Conservation (phyloP, 2,329 filamentous ascomycete genomes). For the Exophiala sp. region DNA sequence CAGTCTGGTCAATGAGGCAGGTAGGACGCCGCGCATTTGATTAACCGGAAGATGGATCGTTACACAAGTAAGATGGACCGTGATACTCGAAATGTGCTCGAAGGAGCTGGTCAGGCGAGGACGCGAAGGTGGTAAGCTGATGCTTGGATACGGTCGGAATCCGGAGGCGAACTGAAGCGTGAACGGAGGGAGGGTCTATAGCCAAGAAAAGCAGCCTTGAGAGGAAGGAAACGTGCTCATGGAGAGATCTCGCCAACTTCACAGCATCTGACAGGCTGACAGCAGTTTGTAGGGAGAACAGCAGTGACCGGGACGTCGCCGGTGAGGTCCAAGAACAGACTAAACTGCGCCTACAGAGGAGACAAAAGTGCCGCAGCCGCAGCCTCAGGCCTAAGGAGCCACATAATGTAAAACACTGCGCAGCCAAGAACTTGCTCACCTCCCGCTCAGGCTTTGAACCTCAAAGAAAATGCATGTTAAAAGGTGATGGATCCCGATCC, state of each 20-base stretch:
- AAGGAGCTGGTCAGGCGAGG: neutral
- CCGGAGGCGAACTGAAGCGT: neutral
- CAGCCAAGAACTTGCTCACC: constrained; percentile 1
- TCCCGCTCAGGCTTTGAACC: too few relatives aligned
- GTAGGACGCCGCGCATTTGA: too few relatives aligned
- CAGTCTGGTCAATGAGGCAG: too few relatives aligned
- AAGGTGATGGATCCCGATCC: neutral
- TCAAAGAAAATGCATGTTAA: neutral
- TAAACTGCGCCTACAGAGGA: neutral
- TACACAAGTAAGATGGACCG: too few relatives aligned
- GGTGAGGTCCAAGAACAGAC: neutral
- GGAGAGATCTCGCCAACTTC: neutral
- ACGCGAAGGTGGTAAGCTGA: neutral
- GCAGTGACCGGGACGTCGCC: neutral
- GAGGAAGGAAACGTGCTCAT: neutral
- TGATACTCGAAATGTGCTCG: neutral
- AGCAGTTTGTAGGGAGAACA: too few relatives aligned
- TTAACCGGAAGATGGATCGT: too few relatives aligned
- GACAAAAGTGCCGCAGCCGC: neutral
- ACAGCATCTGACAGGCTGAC: constrained; percentile 1
- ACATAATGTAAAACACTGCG: neutral
- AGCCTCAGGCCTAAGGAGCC: too few relatives aligned
- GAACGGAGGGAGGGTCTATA: neutral
- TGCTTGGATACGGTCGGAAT: neutral
- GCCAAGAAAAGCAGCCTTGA: neutral